phyloP scores from a whole-genome alignment of 2,329 filamentous ascomycete species.

The Sporothrix phasma region DNA sequence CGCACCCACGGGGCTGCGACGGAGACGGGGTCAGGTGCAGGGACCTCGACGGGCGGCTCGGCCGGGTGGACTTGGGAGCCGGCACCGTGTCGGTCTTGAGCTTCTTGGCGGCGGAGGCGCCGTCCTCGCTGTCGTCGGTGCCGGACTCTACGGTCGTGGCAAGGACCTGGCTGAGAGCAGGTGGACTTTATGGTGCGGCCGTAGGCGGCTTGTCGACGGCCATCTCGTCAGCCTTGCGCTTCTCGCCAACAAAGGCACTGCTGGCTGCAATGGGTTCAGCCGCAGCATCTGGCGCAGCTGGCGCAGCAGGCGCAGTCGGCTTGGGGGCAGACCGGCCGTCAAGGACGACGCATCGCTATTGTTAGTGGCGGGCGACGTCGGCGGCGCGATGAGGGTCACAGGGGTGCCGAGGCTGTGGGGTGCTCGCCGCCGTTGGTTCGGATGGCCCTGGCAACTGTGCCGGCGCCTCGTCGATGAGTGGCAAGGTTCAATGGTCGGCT shows the following conservation, averaged over 20 bases:
- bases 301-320: not conserved
- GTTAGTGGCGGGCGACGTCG: not conserved
- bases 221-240: conserved; percentile 21
- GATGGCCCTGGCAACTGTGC: not conserved
- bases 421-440: not conserved
- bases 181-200: not conserved
- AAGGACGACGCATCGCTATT: not conserved
- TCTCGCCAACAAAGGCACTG: conserved; percentile 16
- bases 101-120: conserved; percentile 16
- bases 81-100: not conserved
- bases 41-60: not conserved
- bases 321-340: not conserved
- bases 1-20: not conserved
- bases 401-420: not conserved
- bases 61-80: not conserved
- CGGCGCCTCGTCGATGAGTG: not conserved
- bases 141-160: not conserved
- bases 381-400: not conserved
- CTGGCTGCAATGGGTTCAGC: not conserved
- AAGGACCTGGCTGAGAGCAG: not conserved
- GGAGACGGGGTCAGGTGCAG: not conserved
- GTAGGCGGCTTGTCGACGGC: not conserved
- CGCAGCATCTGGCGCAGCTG: not conserved
- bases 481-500: not conserved
- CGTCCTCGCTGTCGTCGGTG: not conserved